phyloP scores from a whole-genome alignment of 2,329 filamentous ascomycete species.

The Venturia pyrina region DNA sequence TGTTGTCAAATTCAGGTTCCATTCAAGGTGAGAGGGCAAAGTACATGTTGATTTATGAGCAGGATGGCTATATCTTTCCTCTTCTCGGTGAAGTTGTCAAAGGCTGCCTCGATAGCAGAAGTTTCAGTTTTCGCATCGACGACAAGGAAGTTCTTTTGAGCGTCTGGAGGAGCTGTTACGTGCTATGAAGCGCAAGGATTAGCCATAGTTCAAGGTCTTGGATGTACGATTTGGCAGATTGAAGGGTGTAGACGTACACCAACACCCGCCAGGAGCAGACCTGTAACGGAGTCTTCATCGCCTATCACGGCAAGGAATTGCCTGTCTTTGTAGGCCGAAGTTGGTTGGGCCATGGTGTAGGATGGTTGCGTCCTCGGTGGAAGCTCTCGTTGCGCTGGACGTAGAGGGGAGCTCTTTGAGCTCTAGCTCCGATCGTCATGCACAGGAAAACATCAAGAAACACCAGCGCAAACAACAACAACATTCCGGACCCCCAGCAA shows the following conservation, averaged over 20 bases:
- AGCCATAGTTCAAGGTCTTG: background rate
- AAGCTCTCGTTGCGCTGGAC: background rate
- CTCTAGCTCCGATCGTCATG: background rate
- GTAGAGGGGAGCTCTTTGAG: background rate
- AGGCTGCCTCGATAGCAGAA: slow-evolving; percentile 76
- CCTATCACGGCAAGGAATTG: slow-evolving; percentile 97
- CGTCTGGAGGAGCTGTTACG: slow-evolving; percentile 77
- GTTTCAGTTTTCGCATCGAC: slow-evolving; percentile 91
- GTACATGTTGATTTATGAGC: slow-evolving; percentile 94
- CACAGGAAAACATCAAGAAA: background rate
- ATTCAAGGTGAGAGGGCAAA: no score
- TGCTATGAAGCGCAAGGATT: slow-evolving; percentile 47
- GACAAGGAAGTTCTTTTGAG: slow-evolving; percentile 95
- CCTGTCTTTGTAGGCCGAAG: slow-evolving; percentile 61
- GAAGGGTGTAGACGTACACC: slow-evolving; percentile 53
- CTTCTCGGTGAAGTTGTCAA: slow-evolving; percentile 77
- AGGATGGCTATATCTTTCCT: slow-evolving; percentile 95
- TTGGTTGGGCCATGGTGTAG: slow-evolving; percentile 43
- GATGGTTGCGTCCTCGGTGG: background rate
- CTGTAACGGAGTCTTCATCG: slow-evolving; percentile 95
- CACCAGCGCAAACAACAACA: background rate
- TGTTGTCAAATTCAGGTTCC: slow-evolving; percentile 11
- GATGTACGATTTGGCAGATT: background rate
- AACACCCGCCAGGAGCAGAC: slow-evolving; percentile 87
- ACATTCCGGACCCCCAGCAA: slow-evolving; percentile 6